Evolutionary conservation across 2,329 filamentous ascomycete genomes (phyloP).

Genomic region (Diplodia corticola): DNA sequence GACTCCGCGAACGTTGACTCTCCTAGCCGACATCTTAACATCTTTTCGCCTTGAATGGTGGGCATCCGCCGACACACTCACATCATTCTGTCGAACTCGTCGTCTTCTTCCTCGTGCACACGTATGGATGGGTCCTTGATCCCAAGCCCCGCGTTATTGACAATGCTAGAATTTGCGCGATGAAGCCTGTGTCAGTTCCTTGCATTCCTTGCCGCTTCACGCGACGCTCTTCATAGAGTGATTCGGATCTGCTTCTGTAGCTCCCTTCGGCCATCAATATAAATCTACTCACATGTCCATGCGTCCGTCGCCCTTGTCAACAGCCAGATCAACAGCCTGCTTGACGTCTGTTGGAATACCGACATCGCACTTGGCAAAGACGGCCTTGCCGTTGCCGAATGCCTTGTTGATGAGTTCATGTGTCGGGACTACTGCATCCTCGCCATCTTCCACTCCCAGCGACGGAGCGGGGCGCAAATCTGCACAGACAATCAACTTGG

Average conservation of each 20-base stretch:
- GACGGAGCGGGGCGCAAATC: conserved; percentile 23
- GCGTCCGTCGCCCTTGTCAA: conserved; percentile 32
- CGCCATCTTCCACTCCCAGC: not conserved
- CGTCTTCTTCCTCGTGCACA: conserved; percentile 8
- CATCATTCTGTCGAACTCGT: conserved; percentile 12
- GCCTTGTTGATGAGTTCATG: conserved; percentile 24
- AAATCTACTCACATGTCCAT: conserved; percentile 32
- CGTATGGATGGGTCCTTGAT: conserved; percentile 28
- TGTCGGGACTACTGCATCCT: not conserved
- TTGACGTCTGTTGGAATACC: conserved; percentile 28
- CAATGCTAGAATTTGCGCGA: conserved; percentile 24
- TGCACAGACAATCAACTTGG: conserved; percentile 28
- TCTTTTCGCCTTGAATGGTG: too few species aligned
- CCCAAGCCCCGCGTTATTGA: conserved; percentile 41
- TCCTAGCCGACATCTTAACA: conserved; percentile 26
- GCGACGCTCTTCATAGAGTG: not conserved
- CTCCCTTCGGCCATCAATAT: not conserved
- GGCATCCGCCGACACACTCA: not conserved
- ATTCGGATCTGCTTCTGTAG: not conserved
- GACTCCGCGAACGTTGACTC: conserved; percentile 40
- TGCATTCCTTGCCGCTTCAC: not conserved
- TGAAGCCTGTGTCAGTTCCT: not conserved
- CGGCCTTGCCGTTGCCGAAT: conserved; percentile 18
- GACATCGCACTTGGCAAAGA: conserved; percentile 33
- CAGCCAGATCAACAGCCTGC: conserved; percentile 29